phyloP scores from a whole-genome alignment of 2,329 filamentous ascomycete species.

The Colletotrichum coccodes region DNA sequence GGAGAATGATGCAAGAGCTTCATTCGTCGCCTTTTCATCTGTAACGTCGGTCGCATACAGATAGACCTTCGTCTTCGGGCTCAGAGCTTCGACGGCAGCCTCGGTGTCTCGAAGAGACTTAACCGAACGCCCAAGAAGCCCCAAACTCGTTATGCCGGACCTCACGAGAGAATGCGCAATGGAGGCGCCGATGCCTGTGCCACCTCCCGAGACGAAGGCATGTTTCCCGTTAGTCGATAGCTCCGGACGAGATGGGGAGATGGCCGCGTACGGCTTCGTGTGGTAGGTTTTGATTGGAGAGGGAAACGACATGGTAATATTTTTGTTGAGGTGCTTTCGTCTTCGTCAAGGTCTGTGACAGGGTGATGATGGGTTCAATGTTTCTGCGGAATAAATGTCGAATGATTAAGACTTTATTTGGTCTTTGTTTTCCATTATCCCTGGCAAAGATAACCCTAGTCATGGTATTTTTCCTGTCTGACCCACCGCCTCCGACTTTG shows the following conservation, averaged over 20 bases:
- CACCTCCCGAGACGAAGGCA: conserved; percentile 65
- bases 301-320: conserved; percentile 27
- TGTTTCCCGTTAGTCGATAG: conserved; percentile 50
- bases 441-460: too few relatives aligned
- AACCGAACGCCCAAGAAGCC: conserved; percentile 51
- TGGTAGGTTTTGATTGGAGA: conserved; percentile 34
- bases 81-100: conserved; percentile 30
- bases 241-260: conserved; percentile 37
- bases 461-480: too few relatives aligned
- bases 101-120: conserved; percentile 38
- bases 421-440: too few relatives aligned
- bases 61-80: conserved; percentile 32
- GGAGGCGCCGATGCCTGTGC: conserved; percentile 59
- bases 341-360: neutral
- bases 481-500: too few relatives aligned
- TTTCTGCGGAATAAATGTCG: too few relatives aligned
- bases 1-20: conserved; percentile 18
- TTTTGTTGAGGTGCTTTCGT: neutral
- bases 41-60: conserved; percentile 34
- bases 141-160: conserved; percentile 56
- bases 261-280: conserved; percentile 38
- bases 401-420: too few relatives aligned
- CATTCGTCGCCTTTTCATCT: conserved; percentile 16
- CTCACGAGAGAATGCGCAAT: conserved; percentile 53
- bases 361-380: too few relatives aligned